A percentile compares a stretch with the other conserved stretches of the same genome.
Conservation (phyloP, 371 early-diverging fungal species). For the Dichotomocladium elegans region DNA sequence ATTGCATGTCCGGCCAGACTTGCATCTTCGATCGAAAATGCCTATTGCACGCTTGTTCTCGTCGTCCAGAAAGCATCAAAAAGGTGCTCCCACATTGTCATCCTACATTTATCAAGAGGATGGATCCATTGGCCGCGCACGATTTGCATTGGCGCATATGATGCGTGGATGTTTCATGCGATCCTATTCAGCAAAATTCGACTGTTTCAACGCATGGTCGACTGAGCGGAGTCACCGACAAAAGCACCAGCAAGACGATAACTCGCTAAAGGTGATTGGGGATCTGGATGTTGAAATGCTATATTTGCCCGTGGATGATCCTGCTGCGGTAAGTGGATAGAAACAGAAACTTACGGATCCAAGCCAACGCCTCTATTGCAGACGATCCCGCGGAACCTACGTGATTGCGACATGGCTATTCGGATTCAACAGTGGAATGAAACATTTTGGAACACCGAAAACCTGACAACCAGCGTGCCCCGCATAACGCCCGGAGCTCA, state of each 20-base stretch:
- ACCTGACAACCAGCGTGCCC: neutral
- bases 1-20: conserved; percentile 41
- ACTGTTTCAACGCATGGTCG: conserved; percentile 47
- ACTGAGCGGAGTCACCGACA: conserved; percentile 12
- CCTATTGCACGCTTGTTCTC: conserved; percentile 25
- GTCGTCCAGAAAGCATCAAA: conserved; percentile 28
- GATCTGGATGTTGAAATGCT: conserved; percentile 36
- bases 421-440: conserved; percentile 44
- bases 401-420: conserved; percentile 41
- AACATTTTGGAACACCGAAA: conserved; percentile 13
- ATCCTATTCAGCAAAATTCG: conserved; percentile 30
- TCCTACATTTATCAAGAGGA: conserved; percentile 40
- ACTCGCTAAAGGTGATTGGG: conserved; percentile 35
- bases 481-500: neutral
- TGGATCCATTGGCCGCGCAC: conserved; percentile 42
- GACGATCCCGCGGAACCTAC: conserved; percentile 33
- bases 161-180: conserved; percentile 34
- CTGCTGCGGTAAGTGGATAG: conserved; percentile 19
- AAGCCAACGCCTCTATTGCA: too few species aligned
- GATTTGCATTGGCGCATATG: conserved; percentile 42
- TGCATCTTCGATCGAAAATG: conserved; percentile 23
- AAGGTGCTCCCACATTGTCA: conserved; percentile 37
- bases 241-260: conserved; percentile 34
- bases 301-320: conserved; percentile 30
- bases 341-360: neutral